phyloP scores from a whole-genome alignment of 1,139 yeast species.

The Suhomyces anneliseae region DNA sequence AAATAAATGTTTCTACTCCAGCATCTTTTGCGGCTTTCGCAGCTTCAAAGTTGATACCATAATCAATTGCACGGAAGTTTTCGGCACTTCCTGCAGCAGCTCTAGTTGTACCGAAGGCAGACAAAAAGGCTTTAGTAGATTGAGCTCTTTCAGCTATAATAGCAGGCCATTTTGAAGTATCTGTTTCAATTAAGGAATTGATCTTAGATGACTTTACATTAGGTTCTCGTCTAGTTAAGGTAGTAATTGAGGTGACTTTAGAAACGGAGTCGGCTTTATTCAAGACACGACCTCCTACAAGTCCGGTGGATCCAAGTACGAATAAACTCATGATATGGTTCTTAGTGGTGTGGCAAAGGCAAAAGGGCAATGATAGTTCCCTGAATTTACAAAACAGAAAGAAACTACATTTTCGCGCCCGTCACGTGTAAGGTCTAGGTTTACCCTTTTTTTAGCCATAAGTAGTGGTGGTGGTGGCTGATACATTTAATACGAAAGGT shows the following conservation, averaged over 20 bases:
- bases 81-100: conserved; percentile 69
- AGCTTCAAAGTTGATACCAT: conserved; percentile 61
- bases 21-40: conserved; percentile 70
- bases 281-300: conserved; percentile 53
- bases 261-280: conserved; percentile 34
- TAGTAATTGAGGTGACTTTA: conserved; percentile 32
- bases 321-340: conserved; percentile 23
- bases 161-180: conserved; percentile 43
- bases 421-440: background rate
- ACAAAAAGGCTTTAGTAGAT: conserved; percentile 41
- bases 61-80: conserved; percentile 65
- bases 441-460: too few relatives aligned
- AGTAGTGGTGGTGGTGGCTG: too few relatives aligned
- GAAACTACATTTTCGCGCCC: background rate
- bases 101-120: conserved; percentile 76
- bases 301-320: conserved; percentile 63
- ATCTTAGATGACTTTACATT: conserved; percentile 22
- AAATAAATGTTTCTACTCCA: conserved; percentile 63
- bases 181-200: conserved; percentile 34
- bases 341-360: background rate
- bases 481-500: too few relatives aligned
- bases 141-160: conserved; percentile 19
- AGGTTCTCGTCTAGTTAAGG: conserved; percentile 48
- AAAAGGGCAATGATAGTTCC: background rate
- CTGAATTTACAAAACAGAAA: background rate